These are phyloP conservation scores for Penicillium tannophilum DNA, from an alignment of 495 filamentous ascomycete species.

Conservation along the genomic window DNA sequence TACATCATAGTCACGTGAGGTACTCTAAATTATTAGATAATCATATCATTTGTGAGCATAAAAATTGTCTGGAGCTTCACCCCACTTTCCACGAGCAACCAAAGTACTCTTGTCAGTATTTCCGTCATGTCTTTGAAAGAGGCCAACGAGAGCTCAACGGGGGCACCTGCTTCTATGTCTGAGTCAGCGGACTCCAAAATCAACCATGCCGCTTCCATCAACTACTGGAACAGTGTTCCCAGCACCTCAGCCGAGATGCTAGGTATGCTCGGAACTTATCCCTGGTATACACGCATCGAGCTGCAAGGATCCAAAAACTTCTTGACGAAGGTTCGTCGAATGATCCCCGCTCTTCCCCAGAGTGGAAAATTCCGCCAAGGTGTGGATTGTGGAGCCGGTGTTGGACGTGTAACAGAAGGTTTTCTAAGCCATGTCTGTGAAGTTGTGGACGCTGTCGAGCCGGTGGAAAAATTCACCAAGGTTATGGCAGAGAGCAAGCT, in stretches of 20 bases:
- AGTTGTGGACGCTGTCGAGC: conserved; percentile 62
- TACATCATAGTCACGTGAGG: conserved; percentile 5
- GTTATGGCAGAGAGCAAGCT: conserved; percentile 33
- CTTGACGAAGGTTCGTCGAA: conserved; percentile 69
- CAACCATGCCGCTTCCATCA: conserved; percentile 40
- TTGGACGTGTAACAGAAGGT: conserved; percentile 62
- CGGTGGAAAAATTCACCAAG: conserved; percentile 53
- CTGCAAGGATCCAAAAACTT: conserved; percentile 76
- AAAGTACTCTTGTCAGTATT: neutral
- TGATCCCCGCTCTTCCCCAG: conserved; percentile 22
- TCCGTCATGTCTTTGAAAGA: conserved; percentile 12
- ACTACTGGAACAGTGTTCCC: conserved; percentile 76
- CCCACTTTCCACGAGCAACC: neutral
- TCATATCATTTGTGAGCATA: conserved; percentile 2
- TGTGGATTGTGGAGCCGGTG: conserved; percentile 65
- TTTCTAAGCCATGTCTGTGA: conserved; percentile 55
- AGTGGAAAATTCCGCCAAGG: conserved; percentile 39
- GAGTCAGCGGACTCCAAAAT: conserved; percentile 33
- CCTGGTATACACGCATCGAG: conserved; percentile 72
- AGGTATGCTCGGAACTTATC: conserved; percentile 81
- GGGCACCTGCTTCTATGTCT: conserved; percentile 2
- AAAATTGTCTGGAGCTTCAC: conserved; percentile 4
- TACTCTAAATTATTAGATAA: neutral
- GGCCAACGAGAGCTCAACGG: neutral
- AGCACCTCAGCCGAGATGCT: conserved; percentile 81